A percentile compares a stretch with the other conserved stretches of the same genome.
These are phyloP conservation scores for Chlamydomonas sp. DNA, from an alignment of 139 green algal genomes.

Conservation along the genomic window DNA sequence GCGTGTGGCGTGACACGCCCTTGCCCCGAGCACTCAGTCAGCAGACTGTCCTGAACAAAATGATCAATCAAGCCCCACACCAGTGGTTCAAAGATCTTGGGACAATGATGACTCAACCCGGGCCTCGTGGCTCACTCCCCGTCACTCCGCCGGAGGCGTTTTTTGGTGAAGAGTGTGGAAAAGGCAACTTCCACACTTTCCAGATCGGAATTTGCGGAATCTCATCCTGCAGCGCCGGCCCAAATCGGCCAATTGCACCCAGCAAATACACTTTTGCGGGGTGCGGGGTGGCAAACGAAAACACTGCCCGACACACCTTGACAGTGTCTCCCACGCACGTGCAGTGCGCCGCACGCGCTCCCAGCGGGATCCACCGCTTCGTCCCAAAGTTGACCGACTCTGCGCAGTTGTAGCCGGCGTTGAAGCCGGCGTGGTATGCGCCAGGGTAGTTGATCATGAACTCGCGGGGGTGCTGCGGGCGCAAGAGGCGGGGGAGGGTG, in stretches of 20 bases:
- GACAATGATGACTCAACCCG: too few relatives aligned
- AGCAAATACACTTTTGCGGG: too few relatives aligned
- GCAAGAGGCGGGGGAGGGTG: too few relatives aligned
- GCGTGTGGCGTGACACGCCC: too few relatives aligned
- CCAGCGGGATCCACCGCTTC: conserved; percentile 32
- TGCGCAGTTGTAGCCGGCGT: conserved; percentile 74
- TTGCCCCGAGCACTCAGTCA: neutral
- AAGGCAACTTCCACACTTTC: too few relatives aligned
- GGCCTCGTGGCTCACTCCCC: too few relatives aligned
- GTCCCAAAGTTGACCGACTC: conserved; percentile 76
- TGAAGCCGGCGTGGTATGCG: conserved; percentile 69
- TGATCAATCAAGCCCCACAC: neutral
- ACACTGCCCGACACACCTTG: conserved; percentile 26
- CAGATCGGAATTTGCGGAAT: too few relatives aligned
- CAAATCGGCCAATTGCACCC: too few relatives aligned
- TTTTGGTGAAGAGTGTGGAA: too few relatives aligned
- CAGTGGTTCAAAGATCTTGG: too few relatives aligned
- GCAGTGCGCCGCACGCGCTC: conserved; percentile 21
- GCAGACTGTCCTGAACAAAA: neutral
- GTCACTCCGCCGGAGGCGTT: too few relatives aligned
- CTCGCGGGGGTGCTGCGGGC: conserved; percentile 45
- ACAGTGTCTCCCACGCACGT: conserved; percentile 48
- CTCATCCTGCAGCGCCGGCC: neutral
- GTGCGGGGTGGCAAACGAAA: too few relatives aligned
- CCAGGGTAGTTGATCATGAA: conserved; percentile 75